Evolutionary conservation across 176 grass and related monocot species (phyloP).

Genomic region (Triticum aestivum): DNA sequence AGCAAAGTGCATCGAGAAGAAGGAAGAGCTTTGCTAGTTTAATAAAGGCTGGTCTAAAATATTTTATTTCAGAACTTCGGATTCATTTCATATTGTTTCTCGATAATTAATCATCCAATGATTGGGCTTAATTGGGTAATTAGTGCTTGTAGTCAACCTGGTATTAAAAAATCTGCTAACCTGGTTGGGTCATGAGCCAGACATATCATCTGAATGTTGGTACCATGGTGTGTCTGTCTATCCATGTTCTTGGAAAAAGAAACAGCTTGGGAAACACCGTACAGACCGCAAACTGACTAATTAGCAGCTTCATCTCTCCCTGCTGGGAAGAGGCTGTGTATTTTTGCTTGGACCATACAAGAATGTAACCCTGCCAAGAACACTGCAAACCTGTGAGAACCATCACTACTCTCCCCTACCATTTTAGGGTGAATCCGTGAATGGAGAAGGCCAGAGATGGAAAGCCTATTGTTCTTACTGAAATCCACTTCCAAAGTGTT

Average conservation of each 20-base stretch:
- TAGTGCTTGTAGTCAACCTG: background rate
- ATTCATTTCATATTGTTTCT: background rate
- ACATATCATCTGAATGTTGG: background rate
- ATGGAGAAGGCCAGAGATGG: too few species aligned
- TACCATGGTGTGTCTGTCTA: background rate
- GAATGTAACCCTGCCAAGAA: background rate
- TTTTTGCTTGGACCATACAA: background rate
- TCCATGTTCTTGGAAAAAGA: background rate
- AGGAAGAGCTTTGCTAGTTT: background rate
- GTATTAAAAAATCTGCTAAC: background rate
- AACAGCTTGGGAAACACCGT: background rate
- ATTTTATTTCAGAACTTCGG: background rate
- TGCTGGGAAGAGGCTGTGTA: too few species aligned
- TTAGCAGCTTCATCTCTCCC: too few species aligned
- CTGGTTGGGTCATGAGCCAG: background rate
- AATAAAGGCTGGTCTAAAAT: too few species aligned
- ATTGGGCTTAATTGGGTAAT: constrained; percentile 15
- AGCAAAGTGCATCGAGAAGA: background rate
- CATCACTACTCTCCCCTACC: background rate
- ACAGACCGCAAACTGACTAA: too few species aligned
- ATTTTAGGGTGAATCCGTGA: background rate
- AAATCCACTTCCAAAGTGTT: too few species aligned
- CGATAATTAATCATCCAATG: background rate
- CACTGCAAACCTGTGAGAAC: background rate
- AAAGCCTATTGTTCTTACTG: too few species aligned